A percentile compares a stretch with the other conserved stretches of the same genome.
Conservation (phyloP, 164 flowering plant genomes). For the Stephania japonica region DNA sequence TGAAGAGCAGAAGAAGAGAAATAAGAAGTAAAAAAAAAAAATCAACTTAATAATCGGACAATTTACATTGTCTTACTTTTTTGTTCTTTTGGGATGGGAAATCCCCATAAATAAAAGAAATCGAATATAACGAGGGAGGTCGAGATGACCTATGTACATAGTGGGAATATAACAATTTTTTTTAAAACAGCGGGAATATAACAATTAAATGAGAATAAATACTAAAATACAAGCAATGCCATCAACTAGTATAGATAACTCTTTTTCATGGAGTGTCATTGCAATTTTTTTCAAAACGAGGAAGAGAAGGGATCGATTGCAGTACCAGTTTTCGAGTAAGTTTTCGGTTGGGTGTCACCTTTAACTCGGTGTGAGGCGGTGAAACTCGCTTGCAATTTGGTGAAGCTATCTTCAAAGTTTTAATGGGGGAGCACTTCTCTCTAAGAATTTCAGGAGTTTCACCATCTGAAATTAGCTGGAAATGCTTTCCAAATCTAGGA, state of each 20-base stretch:
- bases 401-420: conserved; percentile 50
- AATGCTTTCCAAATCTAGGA: conserved; percentile 40
- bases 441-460: conserved; percentile 69
- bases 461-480: conserved; percentile 36
- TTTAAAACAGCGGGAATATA: background rate
- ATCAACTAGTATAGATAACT: background rate
- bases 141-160: background rate
- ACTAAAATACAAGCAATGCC: background rate
- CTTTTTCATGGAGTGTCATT: conserved; percentile 11
- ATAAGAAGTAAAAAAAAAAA: background rate
- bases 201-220: background rate
- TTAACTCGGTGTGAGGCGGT: conserved; percentile 51
- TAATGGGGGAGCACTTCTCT: conserved; percentile 37
- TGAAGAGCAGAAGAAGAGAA: background rate
- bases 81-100: background rate
- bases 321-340: conserved; percentile 69
- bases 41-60: background rate
- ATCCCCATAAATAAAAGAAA: background rate
- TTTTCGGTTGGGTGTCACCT: conserved; percentile 40
- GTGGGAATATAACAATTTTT: background rate
- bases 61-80: background rate
- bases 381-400: conserved; percentile 95
- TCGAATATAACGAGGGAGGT: background rate
- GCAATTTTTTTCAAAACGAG: conserved; percentile 20
- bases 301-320: conserved; percentile 77